Conservation (phyloP, 2,329 filamentous ascomycete genomes). For the Trichoderma sp. region DNA sequence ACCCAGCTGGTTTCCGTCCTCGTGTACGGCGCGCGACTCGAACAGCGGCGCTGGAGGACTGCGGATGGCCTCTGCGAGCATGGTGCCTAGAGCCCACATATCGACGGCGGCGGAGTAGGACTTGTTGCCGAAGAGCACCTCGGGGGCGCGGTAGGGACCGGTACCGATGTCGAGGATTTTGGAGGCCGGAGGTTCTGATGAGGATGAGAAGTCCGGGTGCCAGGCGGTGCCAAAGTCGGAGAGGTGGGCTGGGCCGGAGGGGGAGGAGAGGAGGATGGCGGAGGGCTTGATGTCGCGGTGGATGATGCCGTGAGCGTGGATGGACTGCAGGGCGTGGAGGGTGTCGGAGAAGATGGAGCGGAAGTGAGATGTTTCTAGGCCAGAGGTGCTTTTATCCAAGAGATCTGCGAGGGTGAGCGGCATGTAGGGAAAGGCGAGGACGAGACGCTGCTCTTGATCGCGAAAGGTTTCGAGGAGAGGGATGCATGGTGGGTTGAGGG, state of each 20-base stretch:
- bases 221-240: slow-evolving; percentile 94
- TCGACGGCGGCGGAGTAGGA: slow-evolving; percentile 75
- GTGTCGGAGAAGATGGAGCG: slow-evolving; percentile 63
- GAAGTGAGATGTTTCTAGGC: slow-evolving; percentile 35
- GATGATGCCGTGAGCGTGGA: slow-evolving; percentile 78
- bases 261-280: slow-evolving; percentile 74
- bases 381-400: slow-evolving; percentile 51
- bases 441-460: slow-evolving; percentile 69
- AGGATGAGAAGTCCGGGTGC: slow-evolving; percentile 63
- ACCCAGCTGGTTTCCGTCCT: slow-evolving; percentile 88
- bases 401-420: slow-evolving; percentile 72
- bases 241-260: slow-evolving; percentile 73
- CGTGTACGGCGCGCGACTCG: slow-evolving; percentile 70
- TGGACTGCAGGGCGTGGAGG: slow-evolving; percentile 69
- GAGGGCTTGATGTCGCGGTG: slow-evolving; percentile 95
- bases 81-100: slow-evolving; percentile 85
- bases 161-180: slow-evolving; percentile 96
- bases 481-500: slow-evolving; percentile 62
- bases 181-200: slow-evolving; percentile 65
- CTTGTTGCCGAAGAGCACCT: slow-evolving; percentile 83
- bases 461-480: slow-evolving; percentile 74
- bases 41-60: slow-evolving; percentile 69
- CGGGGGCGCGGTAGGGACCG: slow-evolving; percentile 86
- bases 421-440: slow-evolving; percentile 85
- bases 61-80: slow-evolving; percentile 75